Percentiles rank a stretch among this genome's conserved stretches.
phyloP scores from a whole-genome alignment of 2,329 filamentous ascomycete species.

The Pyrenophora teres region DNA sequence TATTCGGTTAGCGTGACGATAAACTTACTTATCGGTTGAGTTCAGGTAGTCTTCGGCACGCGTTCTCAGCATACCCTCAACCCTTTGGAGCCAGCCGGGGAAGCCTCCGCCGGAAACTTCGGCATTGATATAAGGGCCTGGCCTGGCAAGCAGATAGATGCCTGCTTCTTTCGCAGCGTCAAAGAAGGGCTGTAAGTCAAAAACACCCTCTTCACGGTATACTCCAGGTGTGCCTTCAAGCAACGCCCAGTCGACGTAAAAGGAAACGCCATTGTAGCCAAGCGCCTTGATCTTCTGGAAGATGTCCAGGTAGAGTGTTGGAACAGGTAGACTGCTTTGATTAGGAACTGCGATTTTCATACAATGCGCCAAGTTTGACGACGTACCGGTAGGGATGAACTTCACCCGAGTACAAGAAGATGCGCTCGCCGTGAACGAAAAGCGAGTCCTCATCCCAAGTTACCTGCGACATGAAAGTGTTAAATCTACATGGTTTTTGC shows the following conservation, averaged over 20 bases:
- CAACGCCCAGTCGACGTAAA: slow-evolving; percentile 80
- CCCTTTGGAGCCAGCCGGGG: slow-evolving; percentile 76
- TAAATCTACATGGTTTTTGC: background rate
- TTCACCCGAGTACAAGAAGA: slow-evolving; percentile 75
- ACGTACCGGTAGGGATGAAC: slow-evolving; percentile 67
- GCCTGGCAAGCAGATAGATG: slow-evolving; percentile 73
- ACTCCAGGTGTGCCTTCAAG: slow-evolving; percentile 73
- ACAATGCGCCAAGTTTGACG: background rate
- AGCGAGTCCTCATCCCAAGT: slow-evolving; percentile 76
- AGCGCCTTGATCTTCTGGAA: slow-evolving; percentile 83
- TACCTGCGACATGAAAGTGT: slow-evolving; percentile 45
- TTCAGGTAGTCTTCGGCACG: slow-evolving; percentile 64
- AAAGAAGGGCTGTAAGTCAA: slow-evolving; percentile 75
- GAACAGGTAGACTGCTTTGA: slow-evolving; percentile 59
- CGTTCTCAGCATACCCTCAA: slow-evolving; percentile 69
- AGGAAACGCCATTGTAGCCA: slow-evolving; percentile 79
- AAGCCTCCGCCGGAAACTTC: slow-evolving; percentile 78
- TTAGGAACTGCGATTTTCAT: slow-evolving; percentile 1
- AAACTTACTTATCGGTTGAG: slow-evolving; percentile 66
- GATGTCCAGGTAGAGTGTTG: slow-evolving; percentile 69
- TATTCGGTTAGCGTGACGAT: background rate
- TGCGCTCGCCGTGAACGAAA: slow-evolving; percentile 69
- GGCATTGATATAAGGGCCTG: slow-evolving; percentile 78
- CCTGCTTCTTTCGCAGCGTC: slow-evolving; percentile 73
- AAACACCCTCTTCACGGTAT: slow-evolving; percentile 72